Conservation (phyloP, 1,284 basidiomycete species). For the Apiotrichum siamense region DNA sequence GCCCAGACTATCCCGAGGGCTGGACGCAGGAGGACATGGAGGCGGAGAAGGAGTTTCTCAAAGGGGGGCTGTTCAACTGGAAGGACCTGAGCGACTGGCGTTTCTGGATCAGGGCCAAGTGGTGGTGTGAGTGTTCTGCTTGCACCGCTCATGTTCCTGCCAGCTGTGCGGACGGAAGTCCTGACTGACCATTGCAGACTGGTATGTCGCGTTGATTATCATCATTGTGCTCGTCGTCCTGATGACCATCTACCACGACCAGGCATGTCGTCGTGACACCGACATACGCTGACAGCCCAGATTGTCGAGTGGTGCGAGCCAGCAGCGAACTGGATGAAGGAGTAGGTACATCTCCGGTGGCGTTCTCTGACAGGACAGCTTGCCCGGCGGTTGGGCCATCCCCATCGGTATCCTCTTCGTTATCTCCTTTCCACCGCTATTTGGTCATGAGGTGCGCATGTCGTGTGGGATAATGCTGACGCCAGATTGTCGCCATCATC, state of each 20-base stretch:
- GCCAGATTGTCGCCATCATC: slow-evolving; percentile 39
- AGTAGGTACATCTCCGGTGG: slow-evolving; percentile 47
- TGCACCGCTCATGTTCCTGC: too few species aligned
- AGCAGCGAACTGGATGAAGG: slow-evolving; percentile 58
- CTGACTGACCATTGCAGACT: slow-evolving; percentile 50
- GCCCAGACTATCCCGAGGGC: slow-evolving; percentile 21
- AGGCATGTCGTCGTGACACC: slow-evolving; percentile 19
- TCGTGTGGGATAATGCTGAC: not conserved
- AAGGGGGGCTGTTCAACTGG: slow-evolving; percentile 50
- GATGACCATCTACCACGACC: slow-evolving; percentile 58
- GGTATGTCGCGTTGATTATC: slow-evolving; percentile 45
- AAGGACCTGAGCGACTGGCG: slow-evolving; percentile 49
- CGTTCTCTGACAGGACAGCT: slow-evolving; percentile 20
- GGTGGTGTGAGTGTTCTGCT: slow-evolving; percentile 49
- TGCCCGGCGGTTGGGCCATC: slow-evolving; percentile 65
- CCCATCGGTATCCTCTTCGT: slow-evolving; percentile 61
- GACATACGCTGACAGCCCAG: slow-evolving; percentile 41
- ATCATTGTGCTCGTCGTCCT: slow-evolving; percentile 54
- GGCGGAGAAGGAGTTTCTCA: slow-evolving; percentile 42
- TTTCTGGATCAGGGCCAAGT: slow-evolving; percentile 54
- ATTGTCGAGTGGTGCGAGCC: slow-evolving; percentile 64
- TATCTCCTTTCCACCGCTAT: slow-evolving; percentile 45
- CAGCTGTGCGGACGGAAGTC: too few species aligned
- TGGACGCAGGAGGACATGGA: slow-evolving; percentile 44
- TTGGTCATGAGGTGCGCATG: slow-evolving; percentile 38